Evolutionary conservation across 2,329 filamentous ascomycete genomes (phyloP).

Genomic region (Aspergillus candidus): DNA sequence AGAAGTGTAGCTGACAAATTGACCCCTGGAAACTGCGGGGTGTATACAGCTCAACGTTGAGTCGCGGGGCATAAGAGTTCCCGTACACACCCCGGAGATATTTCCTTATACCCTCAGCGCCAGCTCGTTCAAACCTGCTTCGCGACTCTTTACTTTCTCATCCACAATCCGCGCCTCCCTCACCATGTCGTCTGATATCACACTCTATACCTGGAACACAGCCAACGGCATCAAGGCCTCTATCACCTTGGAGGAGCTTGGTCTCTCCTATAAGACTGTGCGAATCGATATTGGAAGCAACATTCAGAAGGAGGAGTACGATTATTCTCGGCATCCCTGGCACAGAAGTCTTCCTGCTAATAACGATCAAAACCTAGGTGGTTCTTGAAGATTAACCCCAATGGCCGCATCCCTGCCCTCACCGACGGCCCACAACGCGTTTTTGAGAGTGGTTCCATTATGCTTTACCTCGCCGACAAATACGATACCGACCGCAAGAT

Average conservation of each 20-base stretch:
- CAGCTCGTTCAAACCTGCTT: too few relatives aligned
- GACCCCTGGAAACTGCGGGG: too few relatives aligned
- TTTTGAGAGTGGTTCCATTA: conserved; percentile 43
- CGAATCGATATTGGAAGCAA: conserved; percentile 41
- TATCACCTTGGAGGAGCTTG: conserved; percentile 35
- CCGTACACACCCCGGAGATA: too few relatives aligned
- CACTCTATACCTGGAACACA: conserved; percentile 26
- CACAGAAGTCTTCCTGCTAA: background rate
- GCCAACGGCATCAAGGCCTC: conserved; percentile 34
- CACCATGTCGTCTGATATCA: too few relatives aligned
- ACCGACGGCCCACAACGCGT: conserved; percentile 36
- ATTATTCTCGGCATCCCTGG: too few relatives aligned
- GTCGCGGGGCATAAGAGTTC: too few relatives aligned
- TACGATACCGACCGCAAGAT: conserved; percentile 42
- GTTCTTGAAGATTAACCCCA: conserved; percentile 46
- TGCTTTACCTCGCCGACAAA: conserved; percentile 41
- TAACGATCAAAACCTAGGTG: conserved; percentile 20
- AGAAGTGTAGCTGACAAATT: too few relatives aligned
- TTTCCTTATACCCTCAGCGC: too few relatives aligned
- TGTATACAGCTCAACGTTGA: too few relatives aligned
- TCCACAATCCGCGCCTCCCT: too few relatives aligned
- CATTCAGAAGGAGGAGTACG: conserved; percentile 37
- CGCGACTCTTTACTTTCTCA: too few relatives aligned
- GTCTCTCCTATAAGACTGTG: conserved; percentile 27
- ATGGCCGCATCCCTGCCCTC: conserved; percentile 45